Percentiles rank a stretch among this genome's conserved stretches.
phyloP scores from a whole-genome alignment of 768 basidiomycete genomes.

The Trametes punicea region DNA sequence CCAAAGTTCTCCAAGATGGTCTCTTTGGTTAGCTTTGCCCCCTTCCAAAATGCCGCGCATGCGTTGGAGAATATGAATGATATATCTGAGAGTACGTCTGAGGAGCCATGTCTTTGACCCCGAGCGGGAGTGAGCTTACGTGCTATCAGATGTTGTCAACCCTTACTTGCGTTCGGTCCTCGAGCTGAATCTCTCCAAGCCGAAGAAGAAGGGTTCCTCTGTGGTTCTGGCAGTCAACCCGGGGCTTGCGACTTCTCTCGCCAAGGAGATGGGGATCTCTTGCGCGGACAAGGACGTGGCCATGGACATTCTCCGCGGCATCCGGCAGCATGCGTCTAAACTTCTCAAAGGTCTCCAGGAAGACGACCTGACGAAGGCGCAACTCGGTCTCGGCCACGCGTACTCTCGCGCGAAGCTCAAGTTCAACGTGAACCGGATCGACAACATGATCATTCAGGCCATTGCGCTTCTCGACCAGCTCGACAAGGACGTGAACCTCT shows the following conservation, averaged over 20 bases:
- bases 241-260: conserved; percentile 73
- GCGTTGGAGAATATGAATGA: conserved; percentile 96
- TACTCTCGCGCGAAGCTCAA: conserved; percentile 98
- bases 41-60: conserved; percentile 91
- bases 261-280: conserved; percentile 61
- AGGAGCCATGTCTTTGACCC: neutral
- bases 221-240: conserved; percentile 80
- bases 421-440: conserved; percentile 93
- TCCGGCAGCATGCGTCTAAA: conserved; percentile 87
- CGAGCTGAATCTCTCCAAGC: conserved; percentile 81
- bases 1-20: conserved; percentile 93
- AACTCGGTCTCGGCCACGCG: conserved; percentile 95
- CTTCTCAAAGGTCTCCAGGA: conserved; percentile 85
- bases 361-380: conserved; percentile 87
- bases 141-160: conserved; percentile 68
- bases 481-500: conserved; percentile 99
- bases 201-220: conserved; percentile 59
- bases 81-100: conserved; percentile 80
- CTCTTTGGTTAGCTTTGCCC: conserved; percentile 82
- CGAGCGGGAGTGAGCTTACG: neutral
- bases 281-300: conserved; percentile 81
- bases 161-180: conserved; percentile 80
- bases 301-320: conserved; percentile 85
- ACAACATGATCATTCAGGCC: conserved; percentile 99
- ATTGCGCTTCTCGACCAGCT: conserved; percentile 97